Conservation (phyloP, 805 yeast species). For the Kodamaea neixiangensis region DNA sequence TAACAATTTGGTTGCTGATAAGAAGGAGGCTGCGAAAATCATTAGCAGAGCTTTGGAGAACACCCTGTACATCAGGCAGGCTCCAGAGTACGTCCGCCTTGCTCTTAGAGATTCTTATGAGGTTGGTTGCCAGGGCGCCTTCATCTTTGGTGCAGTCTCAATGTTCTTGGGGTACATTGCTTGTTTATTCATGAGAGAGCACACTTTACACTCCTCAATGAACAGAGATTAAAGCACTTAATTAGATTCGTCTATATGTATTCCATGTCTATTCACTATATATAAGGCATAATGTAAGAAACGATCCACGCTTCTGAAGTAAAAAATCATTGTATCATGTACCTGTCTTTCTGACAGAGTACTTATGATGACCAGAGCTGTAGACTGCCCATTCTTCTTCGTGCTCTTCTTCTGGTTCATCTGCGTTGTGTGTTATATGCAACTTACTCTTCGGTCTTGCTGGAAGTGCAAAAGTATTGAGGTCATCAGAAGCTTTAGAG, state of each 20-base stretch:
- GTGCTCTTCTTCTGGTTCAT: neutral
- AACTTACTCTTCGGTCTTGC: slow-evolving; percentile 10
- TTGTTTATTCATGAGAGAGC: slow-evolving; percentile 55
- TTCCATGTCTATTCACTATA: neutral
- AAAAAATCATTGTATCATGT: no score
- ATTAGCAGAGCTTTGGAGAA: slow-evolving; percentile 56
- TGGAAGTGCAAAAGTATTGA: slow-evolving; percentile 1
- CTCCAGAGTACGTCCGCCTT: slow-evolving; percentile 53
- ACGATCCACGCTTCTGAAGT: no score
- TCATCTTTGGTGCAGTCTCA: slow-evolving; percentile 46
- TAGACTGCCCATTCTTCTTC: slow-evolving; percentile 1
- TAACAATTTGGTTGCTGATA: slow-evolving; percentile 23
- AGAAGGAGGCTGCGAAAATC: slow-evolving; percentile 41
- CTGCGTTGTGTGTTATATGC: slow-evolving; percentile 8
- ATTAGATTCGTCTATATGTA: neutral
- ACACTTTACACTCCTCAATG: slow-evolving; percentile 55
- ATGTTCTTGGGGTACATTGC: slow-evolving; percentile 43
- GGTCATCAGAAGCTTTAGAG: neutral
- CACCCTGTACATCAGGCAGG: slow-evolving; percentile 52
- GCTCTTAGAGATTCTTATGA: slow-evolving; percentile 55
- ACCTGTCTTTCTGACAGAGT: slow-evolving; percentile 3
- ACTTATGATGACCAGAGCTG: slow-evolving; percentile 9
- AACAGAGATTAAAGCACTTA: slow-evolving; percentile 32
- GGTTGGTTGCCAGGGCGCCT: slow-evolving; percentile 54
- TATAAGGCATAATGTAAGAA: neutral